Evolutionary conservation across 208 protist genomes (phyloP).

Genomic region (Vickermania spadyakhi): DNA sequence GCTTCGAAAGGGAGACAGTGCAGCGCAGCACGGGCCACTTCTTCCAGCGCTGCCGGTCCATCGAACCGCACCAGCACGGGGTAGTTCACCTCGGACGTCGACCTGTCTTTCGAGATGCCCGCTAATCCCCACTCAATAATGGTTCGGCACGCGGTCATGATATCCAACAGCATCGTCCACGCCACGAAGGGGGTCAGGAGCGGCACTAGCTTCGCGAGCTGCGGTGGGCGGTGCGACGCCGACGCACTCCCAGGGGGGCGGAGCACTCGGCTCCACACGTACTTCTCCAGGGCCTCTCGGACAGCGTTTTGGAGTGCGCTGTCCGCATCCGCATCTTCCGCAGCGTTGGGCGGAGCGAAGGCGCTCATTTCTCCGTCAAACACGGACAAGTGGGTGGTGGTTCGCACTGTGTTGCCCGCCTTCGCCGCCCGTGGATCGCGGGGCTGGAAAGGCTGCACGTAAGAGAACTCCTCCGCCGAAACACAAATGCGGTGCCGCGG

Average conservation of each 20-base stretch:
- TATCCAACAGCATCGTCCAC: constrained; percentile 59
- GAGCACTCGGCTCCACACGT: constrained; percentile 51
- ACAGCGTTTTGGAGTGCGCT: constrained; percentile 39
- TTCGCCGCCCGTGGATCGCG: not conserved
- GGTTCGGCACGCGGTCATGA: constrained; percentile 44
- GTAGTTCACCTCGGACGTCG: constrained; percentile 1
- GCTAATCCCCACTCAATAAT: constrained; percentile 25
- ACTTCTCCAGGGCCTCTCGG: constrained; percentile 42
- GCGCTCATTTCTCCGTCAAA: constrained; percentile 34
- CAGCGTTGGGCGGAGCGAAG: constrained; percentile 19
- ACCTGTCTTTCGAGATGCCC: constrained; percentile 6
- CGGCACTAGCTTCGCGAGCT: constrained; percentile 5
- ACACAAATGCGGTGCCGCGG: not conserved
- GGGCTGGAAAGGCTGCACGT: not conserved
- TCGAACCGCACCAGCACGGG: constrained; percentile 57
- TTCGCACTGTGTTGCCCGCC: not conserved
- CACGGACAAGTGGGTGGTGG: constrained; percentile 12
- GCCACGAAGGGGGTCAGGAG: constrained; percentile 38
- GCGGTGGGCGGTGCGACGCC: not conserved
- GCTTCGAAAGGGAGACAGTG: constrained; percentile 85
- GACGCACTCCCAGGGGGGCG: not conserved
- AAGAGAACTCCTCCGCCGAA: not conserved
- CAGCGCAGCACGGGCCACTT: constrained; percentile 52
- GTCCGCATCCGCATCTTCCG: constrained; percentile 15
- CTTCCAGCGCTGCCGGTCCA: constrained; percentile 32